These are phyloP conservation scores for Mycena metata DNA, from an alignment of 768 basidiomycete species.

Conservation along the genomic window DNA sequence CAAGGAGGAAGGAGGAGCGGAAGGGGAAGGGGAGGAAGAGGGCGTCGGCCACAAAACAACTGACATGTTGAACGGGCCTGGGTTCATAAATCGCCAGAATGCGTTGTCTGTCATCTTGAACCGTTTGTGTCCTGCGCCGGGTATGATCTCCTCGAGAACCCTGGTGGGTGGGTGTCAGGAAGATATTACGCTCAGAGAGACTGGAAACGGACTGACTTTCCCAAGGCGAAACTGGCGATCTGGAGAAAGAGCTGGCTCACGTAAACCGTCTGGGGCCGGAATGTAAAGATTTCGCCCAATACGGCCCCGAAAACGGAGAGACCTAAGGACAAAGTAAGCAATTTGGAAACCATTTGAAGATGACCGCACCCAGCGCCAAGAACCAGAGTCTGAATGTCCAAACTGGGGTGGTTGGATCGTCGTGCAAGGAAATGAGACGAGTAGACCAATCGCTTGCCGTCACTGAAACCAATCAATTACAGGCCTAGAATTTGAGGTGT, in stretches of 20 bases:
- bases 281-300: conserved; percentile 39
- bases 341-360: too few species aligned
- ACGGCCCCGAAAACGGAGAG: conserved; percentile 49
- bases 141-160: conserved; percentile 36
- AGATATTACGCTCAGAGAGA: not conserved
- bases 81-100: conserved; percentile 58
- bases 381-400: conserved; percentile 50
- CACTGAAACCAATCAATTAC: too few species aligned
- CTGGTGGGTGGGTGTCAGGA: conserved; percentile 10
- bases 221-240: conserved; percentile 31
- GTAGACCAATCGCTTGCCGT: conserved; percentile 42
- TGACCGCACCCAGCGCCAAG: conserved; percentile 27
- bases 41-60: not conserved
- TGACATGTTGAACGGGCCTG: conserved; percentile 59
- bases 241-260: conserved; percentile 41
- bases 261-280: conserved; percentile 38
- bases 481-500: too few species aligned
- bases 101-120: conserved; percentile 34
- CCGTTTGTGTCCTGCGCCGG: conserved; percentile 35
- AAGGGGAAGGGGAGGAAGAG: too few species aligned
- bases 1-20: too few species aligned
- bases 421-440: conserved; percentile 45
- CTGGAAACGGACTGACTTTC: conserved; percentile 26
- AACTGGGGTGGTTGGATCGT: conserved; percentile 47
- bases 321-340: conserved; percentile 25